These are phyloP conservation scores for Boletus rubescentipes DNA, from an alignment of 768 basidiomycete species.

Conservation along the genomic window DNA sequence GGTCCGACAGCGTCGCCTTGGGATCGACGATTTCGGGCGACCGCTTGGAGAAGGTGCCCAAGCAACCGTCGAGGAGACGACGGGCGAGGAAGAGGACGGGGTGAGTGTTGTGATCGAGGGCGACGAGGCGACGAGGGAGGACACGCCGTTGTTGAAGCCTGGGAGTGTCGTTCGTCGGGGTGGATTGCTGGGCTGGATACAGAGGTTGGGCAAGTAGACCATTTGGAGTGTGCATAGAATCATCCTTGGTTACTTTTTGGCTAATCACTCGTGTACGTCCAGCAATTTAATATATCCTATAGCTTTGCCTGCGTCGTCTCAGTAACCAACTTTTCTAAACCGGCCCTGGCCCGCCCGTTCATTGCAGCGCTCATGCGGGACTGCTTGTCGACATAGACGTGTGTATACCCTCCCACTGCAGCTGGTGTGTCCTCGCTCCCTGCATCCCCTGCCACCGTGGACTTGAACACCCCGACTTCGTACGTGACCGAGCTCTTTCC, in stretches of 20 bases:
- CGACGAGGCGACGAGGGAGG: conserved; percentile 12
- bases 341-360: conserved; percentile 39
- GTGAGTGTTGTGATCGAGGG: conserved; percentile 25
- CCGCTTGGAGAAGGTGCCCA: conserved; percentile 34
- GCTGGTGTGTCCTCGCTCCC: conserved; percentile 26
- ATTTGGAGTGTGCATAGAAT: not conserved
- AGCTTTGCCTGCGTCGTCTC: conserved; percentile 8
- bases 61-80: not conserved
- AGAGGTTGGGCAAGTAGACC: conserved; percentile 16
- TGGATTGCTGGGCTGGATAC: conserved; percentile 26
- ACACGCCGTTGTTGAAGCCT: conserved; percentile 25
- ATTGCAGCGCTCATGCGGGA: conserved; percentile 59
- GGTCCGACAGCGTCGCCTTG: conserved; percentile 66
- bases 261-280: not conserved
- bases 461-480: conserved; percentile 73
- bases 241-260: not conserved
- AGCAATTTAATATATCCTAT: conserved; percentile 3
- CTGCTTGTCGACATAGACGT: conserved; percentile 73
- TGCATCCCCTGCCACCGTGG: not conserved
- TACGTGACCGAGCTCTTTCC: conserved; percentile 78
- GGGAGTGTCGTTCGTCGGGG: conserved; percentile 19
- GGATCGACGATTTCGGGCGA: conserved; percentile 88
- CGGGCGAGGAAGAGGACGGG: conserved; percentile 7
- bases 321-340: conserved; percentile 35
- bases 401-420: conserved; percentile 64